Conservation (phyloP, 164 flowering plant species). For the Nelumbo lutea region DNA sequence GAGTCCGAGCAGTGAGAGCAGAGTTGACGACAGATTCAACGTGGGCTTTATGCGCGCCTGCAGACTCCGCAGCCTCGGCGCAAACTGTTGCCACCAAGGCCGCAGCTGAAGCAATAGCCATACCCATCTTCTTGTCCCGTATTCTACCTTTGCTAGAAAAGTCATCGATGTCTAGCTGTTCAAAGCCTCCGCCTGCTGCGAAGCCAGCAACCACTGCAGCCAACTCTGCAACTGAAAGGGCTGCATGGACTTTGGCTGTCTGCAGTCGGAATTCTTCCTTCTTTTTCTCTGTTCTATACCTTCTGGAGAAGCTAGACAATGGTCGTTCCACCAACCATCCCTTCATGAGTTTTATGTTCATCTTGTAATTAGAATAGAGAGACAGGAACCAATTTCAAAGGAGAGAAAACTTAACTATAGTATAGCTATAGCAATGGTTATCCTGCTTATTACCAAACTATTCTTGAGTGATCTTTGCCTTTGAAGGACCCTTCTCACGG, state of each 20-base stretch:
- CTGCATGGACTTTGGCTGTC: conserved; percentile 27
- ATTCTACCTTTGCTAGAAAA: neutral
- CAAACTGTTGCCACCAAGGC: conserved; percentile 24
- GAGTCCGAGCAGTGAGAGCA: conserved; percentile 18
- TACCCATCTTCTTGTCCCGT: conserved; percentile 7
- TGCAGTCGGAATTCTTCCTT: conserved; percentile 24
- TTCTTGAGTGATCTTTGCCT: neutral
- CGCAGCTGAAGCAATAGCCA: conserved; percentile 25
- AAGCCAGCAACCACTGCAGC: conserved; percentile 29
- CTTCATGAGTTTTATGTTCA: conserved; percentile 12
- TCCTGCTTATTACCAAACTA: neutral
- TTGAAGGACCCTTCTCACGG: neutral
- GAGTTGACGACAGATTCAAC: conserved; percentile 19
- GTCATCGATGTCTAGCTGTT: neutral
- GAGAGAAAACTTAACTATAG: neutral
- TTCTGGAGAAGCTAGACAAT: conserved; percentile 5
- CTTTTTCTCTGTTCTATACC: conserved; percentile 8
- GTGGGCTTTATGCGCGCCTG: conserved; percentile 22
- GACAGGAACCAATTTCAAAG: neutral
- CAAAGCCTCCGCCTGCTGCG: conserved; percentile 9
- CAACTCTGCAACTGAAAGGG: conserved; percentile 26
- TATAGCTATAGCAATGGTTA: neutral
- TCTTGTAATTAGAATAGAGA: conserved; percentile 1
- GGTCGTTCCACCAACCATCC: conserved; percentile 16
- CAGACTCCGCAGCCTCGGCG: conserved; percentile 32